These are phyloP conservation scores for Yamadazyma sp. DNA, from an alignment of 1,139 yeast species.

Conservation along the genomic window DNA sequence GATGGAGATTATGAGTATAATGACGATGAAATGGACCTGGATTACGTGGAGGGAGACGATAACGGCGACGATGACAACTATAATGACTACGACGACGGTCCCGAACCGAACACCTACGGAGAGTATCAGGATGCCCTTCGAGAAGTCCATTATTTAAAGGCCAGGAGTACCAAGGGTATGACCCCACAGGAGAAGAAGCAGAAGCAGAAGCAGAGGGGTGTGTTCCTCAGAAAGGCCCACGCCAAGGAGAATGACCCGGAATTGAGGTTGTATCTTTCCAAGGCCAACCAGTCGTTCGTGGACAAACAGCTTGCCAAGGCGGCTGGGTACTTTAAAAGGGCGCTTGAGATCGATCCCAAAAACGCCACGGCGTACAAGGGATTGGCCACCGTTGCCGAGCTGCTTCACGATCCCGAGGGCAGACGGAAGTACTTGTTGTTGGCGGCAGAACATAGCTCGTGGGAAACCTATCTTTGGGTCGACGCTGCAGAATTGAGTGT, in stretches of 20 bases:
- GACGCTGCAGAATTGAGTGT: constrained; percentile 75
- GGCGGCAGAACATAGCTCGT: constrained; percentile 54
- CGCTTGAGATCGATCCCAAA: constrained; percentile 71
- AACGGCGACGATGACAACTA: constrained; percentile 4
- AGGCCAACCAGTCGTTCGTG: constrained; percentile 81
- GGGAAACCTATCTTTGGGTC: constrained; percentile 82
- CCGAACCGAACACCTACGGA: constrained; percentile 1
- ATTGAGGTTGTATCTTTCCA: constrained; percentile 60
- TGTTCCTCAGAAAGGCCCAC: constrained; percentile 11
- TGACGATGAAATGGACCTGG: constrained; percentile 5
- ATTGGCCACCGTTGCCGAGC: constrained; percentile 78
- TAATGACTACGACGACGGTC: constrained; percentile 1
- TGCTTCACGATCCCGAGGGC: constrained; percentile 63
- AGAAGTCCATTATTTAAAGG: constrained; percentile 3
- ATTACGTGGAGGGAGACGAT: constrained; percentile 3
- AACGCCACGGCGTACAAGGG: constrained; percentile 84
- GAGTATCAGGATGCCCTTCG: constrained; percentile 7
- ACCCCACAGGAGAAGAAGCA: not conserved
- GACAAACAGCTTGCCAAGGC: constrained; percentile 66
- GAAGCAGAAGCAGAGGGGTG: constrained; percentile 8
- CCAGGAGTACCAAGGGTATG: not conserved
- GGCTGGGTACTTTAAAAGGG: constrained; percentile 64
- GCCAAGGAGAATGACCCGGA: constrained; percentile 45
- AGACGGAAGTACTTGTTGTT: constrained; percentile 77
- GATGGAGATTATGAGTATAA: constrained; percentile 2